Evolutionary conservation across 2,329 filamentous ascomycete genomes (phyloP).

Genomic region (Lasiodiplodia sp.): DNA sequence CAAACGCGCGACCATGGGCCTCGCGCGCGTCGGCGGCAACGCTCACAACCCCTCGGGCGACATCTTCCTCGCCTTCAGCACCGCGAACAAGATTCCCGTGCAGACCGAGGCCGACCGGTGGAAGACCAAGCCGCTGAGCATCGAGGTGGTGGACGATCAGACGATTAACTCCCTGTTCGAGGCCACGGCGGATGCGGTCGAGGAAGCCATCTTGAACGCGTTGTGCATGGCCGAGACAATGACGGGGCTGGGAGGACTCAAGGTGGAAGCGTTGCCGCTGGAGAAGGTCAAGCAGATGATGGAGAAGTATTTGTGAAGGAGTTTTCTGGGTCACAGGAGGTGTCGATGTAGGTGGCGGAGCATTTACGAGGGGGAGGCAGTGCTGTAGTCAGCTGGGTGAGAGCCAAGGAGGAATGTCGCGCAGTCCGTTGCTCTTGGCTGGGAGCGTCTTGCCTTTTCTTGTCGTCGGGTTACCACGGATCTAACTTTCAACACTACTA

Average conservation of each 20-base stretch:
- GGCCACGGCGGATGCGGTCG: slow-evolving; percentile 67
- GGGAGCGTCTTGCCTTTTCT: background rate
- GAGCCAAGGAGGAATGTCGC: too few relatives aligned
- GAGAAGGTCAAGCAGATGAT: slow-evolving; percentile 46
- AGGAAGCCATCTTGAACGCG: slow-evolving; percentile 72
- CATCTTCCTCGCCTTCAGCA: slow-evolving; percentile 72
- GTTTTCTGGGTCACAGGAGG: background rate
- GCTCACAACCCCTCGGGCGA: slow-evolving; percentile 70
- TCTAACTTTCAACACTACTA: background rate
- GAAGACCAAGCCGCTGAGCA: slow-evolving; percentile 51
- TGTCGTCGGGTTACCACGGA: background rate
- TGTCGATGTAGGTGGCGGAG: background rate
- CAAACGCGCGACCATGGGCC: slow-evolving; percentile 67
- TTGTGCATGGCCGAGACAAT: slow-evolving; percentile 68
- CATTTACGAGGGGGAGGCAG: background rate
- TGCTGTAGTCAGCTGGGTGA: too few relatives aligned
- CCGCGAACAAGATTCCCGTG: slow-evolving; percentile 60
- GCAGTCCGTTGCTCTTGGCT: too few relatives aligned
- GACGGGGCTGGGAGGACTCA: slow-evolving; percentile 60
- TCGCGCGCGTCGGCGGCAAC: slow-evolving; percentile 67
- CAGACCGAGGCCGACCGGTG: slow-evolving; percentile 48
- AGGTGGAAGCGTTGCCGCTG: slow-evolving; percentile 44
- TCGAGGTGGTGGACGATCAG: slow-evolving; percentile 63
- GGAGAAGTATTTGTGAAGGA: slow-evolving; percentile 31
- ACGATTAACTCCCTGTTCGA: slow-evolving; percentile 69